A percentile compares a stretch with the other conserved stretches of the same genome.
Conservation (phyloP, 2,329 filamentous ascomycete species). For the Fusarium sp. region DNA sequence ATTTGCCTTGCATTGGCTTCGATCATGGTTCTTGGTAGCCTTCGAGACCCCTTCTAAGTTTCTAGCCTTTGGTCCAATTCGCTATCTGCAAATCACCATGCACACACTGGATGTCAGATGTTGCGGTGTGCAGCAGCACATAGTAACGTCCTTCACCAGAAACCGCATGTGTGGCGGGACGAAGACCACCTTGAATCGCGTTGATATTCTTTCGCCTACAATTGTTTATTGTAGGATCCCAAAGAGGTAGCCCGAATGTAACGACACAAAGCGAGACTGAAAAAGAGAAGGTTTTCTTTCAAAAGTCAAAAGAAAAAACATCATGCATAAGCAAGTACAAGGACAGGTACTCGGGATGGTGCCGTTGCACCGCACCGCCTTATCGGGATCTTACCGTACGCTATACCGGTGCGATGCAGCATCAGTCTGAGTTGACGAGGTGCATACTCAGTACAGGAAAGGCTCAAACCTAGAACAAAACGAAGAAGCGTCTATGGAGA, state of each 20-base stretch:
- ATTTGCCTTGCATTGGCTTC: constrained; percentile 32
- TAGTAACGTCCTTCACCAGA: not conserved
- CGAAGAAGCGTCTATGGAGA: not conserved
- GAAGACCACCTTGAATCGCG: not conserved
- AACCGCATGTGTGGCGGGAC: not conserved
- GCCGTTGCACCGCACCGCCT: not conserved
- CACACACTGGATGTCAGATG: not conserved
- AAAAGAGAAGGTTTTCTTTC: not conserved
- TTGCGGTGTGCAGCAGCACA: constrained; percentile 21
- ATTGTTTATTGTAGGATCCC: not conserved
- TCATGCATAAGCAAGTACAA: not conserved
- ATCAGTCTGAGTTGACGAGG: not conserved
- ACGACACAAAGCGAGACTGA: not conserved
- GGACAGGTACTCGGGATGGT: not conserved
- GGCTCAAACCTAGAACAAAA: constrained; percentile 5
- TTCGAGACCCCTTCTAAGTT: constrained; percentile 32
- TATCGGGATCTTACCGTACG: not conserved
- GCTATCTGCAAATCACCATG: not conserved
- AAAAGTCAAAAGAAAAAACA: not conserved
- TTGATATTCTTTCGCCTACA: not conserved
- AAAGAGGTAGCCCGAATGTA: not conserved
- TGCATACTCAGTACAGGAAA: constrained; percentile 23
- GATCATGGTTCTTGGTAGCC: constrained; percentile 16
- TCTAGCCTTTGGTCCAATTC: constrained; percentile 23
- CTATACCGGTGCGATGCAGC: not conserved